Evolutionary conservation across 2,329 filamentous ascomycete genomes (phyloP), one percentile per base, ranked within the genome.

Genomic region (Trichophyton mentagrophytes): DNA sequence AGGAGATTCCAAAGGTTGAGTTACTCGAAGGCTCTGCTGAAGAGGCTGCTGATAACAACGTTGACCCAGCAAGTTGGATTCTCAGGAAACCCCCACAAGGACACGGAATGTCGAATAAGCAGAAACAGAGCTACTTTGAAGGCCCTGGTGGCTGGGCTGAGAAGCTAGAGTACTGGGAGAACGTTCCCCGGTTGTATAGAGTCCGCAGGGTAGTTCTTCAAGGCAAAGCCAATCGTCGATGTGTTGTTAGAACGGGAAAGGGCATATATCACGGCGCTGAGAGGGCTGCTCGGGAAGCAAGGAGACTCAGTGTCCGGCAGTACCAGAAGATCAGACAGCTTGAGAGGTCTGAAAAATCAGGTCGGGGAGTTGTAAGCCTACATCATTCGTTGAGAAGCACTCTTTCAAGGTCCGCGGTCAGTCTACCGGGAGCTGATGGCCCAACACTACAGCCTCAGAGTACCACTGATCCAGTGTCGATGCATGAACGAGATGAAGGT

Each of bases 61-160:
- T 76, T n/a, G 73, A 76, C 20, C 69, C 74, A 9, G 71, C 70
- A 3, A 69, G 70, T 57, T 76, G 74, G 74, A 70, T 74, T 33
- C 67, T 76, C 42, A 72, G 69, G 47, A 73, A 67, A 56, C 74
- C 74, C 3, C 74, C 72, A 1, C 73, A 76, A 59, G 74, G 74
- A 0, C 68, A 71, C 61, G 66, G 65, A 9, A 66, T 72, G 62
- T 72, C 73, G 3, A 69, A 66, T 7, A 69, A 68, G 36, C 73
- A 76, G 58, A 67, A 66, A 49, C 66, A 70, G n/a, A 66, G 67
- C 3, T 75, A 72, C 65, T 76, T 74, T 56, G 72, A 75, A 61
- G 72, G 73, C 57, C 70, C 70, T 8, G 64, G 68, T 5, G 74
- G 73, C 6, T 75, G 72, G 72, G 70, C 72, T 64, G 73, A 76